phyloP scores from a whole-genome alignment of 2,329 filamentous ascomycete genomes.

The Coniochaeta sp. region DNA sequence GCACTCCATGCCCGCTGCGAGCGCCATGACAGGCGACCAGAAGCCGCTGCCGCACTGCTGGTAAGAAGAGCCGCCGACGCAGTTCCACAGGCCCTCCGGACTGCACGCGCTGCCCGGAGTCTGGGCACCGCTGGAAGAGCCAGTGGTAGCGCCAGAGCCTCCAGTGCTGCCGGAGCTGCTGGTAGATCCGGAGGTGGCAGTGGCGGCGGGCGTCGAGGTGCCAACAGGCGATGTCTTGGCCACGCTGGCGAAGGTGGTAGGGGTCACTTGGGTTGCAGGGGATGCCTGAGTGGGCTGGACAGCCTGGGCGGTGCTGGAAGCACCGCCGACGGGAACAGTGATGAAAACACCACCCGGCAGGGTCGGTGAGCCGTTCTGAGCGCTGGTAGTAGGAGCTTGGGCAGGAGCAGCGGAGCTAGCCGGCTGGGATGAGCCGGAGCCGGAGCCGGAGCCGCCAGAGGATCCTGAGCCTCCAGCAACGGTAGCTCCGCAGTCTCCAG shows the following conservation, averaged over 20 bases:
- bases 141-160: not conserved
- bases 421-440: slow-evolving; percentile 8
- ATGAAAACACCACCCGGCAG: slow-evolving; percentile 30
- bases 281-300: not conserved
- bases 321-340: slow-evolving; percentile 16
- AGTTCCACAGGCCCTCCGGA: slow-evolving; percentile 42
- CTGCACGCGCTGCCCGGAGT: slow-evolving; percentile 36
- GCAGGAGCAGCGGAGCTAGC: slow-evolving; percentile 8
- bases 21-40: slow-evolving; percentile 33
- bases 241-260: slow-evolving; percentile 4
- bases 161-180: slow-evolving; percentile 14
- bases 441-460: slow-evolving; percentile 10
- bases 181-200: slow-evolving; percentile 13
- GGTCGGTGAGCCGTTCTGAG: slow-evolving; percentile 8
- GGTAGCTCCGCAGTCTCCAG: not conserved
- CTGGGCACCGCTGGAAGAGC: slow-evolving; percentile 17
- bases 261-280: not conserved
- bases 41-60: slow-evolving; percentile 43
- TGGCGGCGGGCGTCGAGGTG: slow-evolving; percentile 8
- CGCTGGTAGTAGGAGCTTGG: not conserved
- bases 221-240: slow-evolving; percentile 12
- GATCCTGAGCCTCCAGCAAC: slow-evolving; percentile 6
- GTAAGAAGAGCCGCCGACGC: slow-evolving; percentile 38
- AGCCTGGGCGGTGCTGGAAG: slow-evolving; percentile 3
- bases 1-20: slow-evolving; percentile 40